Evolutionary conservation across 495 filamentous ascomycete species (phyloP).

Genomic region (Cryomyces antarcticus): DNA sequence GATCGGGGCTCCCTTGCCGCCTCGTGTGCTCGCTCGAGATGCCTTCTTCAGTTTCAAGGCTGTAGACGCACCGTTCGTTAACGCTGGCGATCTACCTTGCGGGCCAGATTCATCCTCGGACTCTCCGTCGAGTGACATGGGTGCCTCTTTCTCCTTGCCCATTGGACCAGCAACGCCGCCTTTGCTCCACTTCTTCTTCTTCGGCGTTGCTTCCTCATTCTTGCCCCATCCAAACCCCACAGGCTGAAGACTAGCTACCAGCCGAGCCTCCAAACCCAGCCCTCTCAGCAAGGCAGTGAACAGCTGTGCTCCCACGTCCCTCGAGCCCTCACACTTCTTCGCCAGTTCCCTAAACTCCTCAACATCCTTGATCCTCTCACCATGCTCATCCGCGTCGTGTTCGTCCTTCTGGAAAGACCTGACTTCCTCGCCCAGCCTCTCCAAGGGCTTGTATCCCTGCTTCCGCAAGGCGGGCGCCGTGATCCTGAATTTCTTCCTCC

Average conservation of each 20-base stretch:
- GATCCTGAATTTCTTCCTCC: constrained; percentile 67
- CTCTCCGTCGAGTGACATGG: neutral
- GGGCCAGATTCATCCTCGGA: neutral
- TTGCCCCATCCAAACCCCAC: constrained; percentile 85
- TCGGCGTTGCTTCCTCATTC: constrained; percentile 39
- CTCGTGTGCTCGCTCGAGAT: neutral
- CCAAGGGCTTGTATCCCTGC: constrained; percentile 59
- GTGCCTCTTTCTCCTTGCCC: neutral
- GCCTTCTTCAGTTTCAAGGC: neutral
- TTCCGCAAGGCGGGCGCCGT: constrained; percentile 71
- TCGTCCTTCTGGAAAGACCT: constrained; percentile 40
- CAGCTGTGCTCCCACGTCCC: constrained; percentile 74
- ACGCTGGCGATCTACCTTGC: neutral
- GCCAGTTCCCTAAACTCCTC: constrained; percentile 50
- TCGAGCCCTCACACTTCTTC: constrained; percentile 53
- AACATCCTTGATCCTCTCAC: constrained; percentile 47
- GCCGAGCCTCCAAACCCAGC: constrained; percentile 55
- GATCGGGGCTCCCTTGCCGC: constrained; percentile 9
- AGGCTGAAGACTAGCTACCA: constrained; percentile 73
- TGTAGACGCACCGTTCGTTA: neutral
- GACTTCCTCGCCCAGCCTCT: constrained; percentile 44
- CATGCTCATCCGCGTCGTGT: constrained; percentile 40
- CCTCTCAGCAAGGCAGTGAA: constrained; percentile 80
- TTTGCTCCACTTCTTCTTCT: constrained; percentile 11
- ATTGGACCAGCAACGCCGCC: constrained; percentile 1